These are phyloP conservation scores for Acacia concinna DNA, from an alignment of 331 rosid genomes.

Conservation along the genomic window DNA sequence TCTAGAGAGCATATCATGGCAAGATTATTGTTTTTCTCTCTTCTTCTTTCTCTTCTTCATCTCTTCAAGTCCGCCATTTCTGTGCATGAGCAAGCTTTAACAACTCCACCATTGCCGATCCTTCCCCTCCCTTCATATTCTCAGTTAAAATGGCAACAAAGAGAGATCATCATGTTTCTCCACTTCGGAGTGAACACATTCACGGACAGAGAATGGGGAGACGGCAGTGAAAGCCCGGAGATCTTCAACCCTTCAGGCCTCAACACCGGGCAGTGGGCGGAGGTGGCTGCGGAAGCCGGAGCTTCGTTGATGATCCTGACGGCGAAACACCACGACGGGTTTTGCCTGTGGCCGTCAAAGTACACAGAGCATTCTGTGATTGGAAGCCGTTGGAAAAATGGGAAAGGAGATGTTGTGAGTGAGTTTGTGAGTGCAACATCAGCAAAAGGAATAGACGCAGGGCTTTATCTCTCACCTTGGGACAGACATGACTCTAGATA, in stretches of 20 bases:
- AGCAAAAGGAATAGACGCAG: slow-evolving; percentile 55
- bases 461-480: slow-evolving; percentile 91
- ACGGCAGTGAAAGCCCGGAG: slow-evolving; percentile 69
- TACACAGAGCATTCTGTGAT: slow-evolving; percentile 81
- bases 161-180: slow-evolving; percentile 90
- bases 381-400: slow-evolving; percentile 65
- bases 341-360: slow-evolving; percentile 93
- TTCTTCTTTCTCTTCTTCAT: slow-evolving; percentile 29
- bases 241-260: slow-evolving; percentile 66
- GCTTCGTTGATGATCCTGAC: slow-evolving; percentile 74
- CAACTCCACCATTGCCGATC: slow-evolving; percentile 77
- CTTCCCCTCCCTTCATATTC: slow-evolving; percentile 84
- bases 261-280: slow-evolving; percentile 66
- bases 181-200: slow-evolving; percentile 97
- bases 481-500: slow-evolving; percentile 81
- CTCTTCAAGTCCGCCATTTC: slow-evolving; percentile 30
- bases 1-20: slow-evolving; percentile 35
- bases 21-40: slow-evolving; percentile 23
- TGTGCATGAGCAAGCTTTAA: slow-evolving; percentile 29
- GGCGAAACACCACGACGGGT: slow-evolving; percentile 95
- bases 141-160: slow-evolving; percentile 97
- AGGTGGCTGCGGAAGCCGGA: slow-evolving; percentile 64
- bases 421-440: slow-evolving; percentile 62
- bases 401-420: slow-evolving; percentile 71
- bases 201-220: slow-evolving; percentile 77